These are phyloP conservation scores for Cinnamomum chago DNA, from an alignment of 164 flowering plant genomes.

Conservation along the genomic window DNA sequence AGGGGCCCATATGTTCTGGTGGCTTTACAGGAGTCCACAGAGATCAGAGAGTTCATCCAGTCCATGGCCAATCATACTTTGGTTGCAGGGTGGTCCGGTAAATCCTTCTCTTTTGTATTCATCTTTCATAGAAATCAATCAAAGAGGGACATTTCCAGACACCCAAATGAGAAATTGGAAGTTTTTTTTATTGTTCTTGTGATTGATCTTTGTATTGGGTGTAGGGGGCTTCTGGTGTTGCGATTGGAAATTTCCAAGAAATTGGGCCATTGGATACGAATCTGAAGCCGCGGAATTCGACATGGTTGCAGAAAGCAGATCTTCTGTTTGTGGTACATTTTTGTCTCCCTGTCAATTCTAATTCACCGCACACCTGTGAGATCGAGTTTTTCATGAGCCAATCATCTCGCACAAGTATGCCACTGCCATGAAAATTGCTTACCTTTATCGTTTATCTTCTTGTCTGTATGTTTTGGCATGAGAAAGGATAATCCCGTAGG, in stretches of 20 bases:
- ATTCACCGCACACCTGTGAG: not conserved
- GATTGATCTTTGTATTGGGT: not conserved
- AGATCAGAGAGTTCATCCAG: slow-evolving; percentile 33
- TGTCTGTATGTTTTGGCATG: not conserved
- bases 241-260: slow-evolving; percentile 54
- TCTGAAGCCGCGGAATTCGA: slow-evolving; percentile 50
- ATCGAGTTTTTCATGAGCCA: not conserved
- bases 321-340: slow-evolving; percentile 50
- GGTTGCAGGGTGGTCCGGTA: slow-evolving; percentile 75
- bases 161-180: not conserved
- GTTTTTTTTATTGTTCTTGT: not conserved
- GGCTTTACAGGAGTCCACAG: slow-evolving; percentile 51
- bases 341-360: not conserved
- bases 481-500: slow-evolving; percentile 89
- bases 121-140: not conserved
- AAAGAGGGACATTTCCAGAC: not conserved
- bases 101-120: slow-evolving; percentile 10
- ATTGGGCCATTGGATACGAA: slow-evolving; percentile 47
- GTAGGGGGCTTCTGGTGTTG: slow-evolving; percentile 59
- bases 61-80: slow-evolving; percentile 56
- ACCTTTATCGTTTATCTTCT: not conserved
- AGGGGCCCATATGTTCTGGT: slow-evolving; percentile 68
- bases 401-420: not conserved
- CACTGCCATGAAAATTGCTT: not conserved
- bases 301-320: slow-evolving; percentile 64